phyloP scores from a whole-genome alignment of 108 stramenopile genomes.

The Aurantiochytrium sp. region DNA sequence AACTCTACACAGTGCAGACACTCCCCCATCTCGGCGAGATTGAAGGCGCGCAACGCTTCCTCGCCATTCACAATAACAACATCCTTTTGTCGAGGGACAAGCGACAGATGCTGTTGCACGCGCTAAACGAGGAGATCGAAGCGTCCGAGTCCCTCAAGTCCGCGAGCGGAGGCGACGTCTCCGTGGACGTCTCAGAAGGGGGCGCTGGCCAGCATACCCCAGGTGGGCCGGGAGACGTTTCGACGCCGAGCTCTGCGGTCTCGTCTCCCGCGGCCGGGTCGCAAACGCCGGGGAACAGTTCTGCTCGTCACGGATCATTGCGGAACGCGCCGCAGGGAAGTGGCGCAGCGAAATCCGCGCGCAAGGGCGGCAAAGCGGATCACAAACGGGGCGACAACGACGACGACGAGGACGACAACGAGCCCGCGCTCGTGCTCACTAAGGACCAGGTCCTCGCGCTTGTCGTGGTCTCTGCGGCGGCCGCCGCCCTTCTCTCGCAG shows the following conservation, averaged over 20 bases:
- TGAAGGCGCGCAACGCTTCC: neutral
- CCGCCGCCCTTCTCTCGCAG: neutral
- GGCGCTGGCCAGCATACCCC: too few species aligned
- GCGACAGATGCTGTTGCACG: neutral
- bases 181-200: neutral
- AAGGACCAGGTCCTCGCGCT: neutral
- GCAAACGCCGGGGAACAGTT: too few species aligned
- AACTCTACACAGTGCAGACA: neutral
- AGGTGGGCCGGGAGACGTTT: too few species aligned
- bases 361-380: too few species aligned
- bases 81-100: slow-evolving; percentile 4
- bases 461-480: neutral
- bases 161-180: neutral
- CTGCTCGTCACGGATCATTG: too few species aligned
- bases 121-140: slow-evolving; percentile 9
- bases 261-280: too few species aligned
- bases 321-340: too few species aligned
- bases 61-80: slow-evolving; percentile 9
- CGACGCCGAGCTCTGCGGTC: too few species aligned
- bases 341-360: too few species aligned
- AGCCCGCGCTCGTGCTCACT: neutral
- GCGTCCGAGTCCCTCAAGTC: neutral
- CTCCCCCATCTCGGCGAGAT: slow-evolving; percentile 1
- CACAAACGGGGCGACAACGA: neutral
- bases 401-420: neutral